Evolutionary conservation across 257 asterid species (phyloP), one percentile per base, ranked within the genome.

Genomic region (Nemophila menziesii): DNA sequence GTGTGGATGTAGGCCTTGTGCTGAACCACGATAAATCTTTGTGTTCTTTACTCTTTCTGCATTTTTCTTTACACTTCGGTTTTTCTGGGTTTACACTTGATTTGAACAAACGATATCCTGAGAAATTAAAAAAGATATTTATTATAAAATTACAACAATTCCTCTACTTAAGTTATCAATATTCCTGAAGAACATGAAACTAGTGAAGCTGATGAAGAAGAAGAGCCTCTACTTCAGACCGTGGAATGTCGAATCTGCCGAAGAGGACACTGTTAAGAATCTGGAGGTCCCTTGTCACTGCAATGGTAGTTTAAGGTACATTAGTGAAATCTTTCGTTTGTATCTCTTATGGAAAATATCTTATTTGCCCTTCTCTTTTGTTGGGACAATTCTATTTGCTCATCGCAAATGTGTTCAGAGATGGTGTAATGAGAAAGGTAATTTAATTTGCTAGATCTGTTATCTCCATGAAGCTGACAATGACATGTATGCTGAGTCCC

Each of bases 361-460:
- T 0, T 7, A 5, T 27, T 47, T 1, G 14, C 33, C 14, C 17
- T 0, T 43, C 20, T 26, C n/a, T 33, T 52, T 39, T 1, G 21
- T 18, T 18, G 6, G 2, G 46, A 41, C 2, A n/a, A 1, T 41
- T 41, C 13, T 7, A 0, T n/a, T n/a, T 69, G 90, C 95, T 56
- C 98, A 89, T 65, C 74, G 98, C 54, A 77, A 79, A 67, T 89
- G 98, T 49, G 94, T 89, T 58, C 98, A 89, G 49, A 73, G 78
- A 63, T 89, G 98, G 98, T 89, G 98, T 70, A 69, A 89, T 49
- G 98, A 89, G 77, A 89, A 89, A 80, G 98, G 98, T 20, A 95
- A 89, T 73, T 80, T 55, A 55, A 89, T 65, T 56, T 89, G 98
- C 65, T 95, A 89, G 70, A 89, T 89, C 51, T 89, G 98, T 49